Evolutionary conservation across 2,329 filamentous ascomycete species (phyloP), one percentile per base, ranked within the genome.

Genomic region (Bipolaris oryzae): DNA sequence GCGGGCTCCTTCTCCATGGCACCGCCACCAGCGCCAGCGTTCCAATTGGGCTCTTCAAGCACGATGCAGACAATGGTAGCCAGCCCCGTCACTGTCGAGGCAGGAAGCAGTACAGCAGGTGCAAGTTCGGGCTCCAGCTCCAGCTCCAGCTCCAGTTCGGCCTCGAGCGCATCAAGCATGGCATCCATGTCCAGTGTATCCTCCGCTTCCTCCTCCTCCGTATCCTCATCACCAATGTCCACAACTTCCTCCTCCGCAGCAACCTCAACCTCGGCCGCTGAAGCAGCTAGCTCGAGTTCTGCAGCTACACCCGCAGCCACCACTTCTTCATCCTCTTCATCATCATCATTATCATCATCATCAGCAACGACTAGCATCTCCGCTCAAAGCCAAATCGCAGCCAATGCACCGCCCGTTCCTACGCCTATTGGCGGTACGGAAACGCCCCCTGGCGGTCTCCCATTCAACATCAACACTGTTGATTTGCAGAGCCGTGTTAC

Each of bases 401-500:
- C 58, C 11, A 44, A 56, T 10, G 44, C 48, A 7, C 52, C 62
- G 7, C 53, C 62, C 16, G 37, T 25, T 7, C 62, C 62, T 18
- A 58, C 62, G 9, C 47, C 59, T 16, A 45, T 58, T n/a, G 52
- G 59, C 23, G 52, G 60, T n/a, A 33, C 42, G 7, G 61, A 61
- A 10, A 35, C 56, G 21, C 48, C 59, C 20, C 49, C 63, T 28
- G 67, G 66, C 20, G 50, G 49, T 3, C 46, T 72, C 18, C 72
- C 73, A 2, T 76, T 77, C 35, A 68, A 77, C 45, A 72, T 77
- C 54, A 68, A 66, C 31, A 76, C 70, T 5, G 60, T 76, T 31
- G 35, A 46, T 31, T 58, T 77, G 60, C 70, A 75, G 58, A 73
- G 68, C 39, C 66, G 67, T 5, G 73, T 77, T 1, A 76, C 74